These are phyloP conservation scores for Thalassia testudinum DNA, from an alignment of 116 monocot genomes.

Conservation along the genomic window DNA sequence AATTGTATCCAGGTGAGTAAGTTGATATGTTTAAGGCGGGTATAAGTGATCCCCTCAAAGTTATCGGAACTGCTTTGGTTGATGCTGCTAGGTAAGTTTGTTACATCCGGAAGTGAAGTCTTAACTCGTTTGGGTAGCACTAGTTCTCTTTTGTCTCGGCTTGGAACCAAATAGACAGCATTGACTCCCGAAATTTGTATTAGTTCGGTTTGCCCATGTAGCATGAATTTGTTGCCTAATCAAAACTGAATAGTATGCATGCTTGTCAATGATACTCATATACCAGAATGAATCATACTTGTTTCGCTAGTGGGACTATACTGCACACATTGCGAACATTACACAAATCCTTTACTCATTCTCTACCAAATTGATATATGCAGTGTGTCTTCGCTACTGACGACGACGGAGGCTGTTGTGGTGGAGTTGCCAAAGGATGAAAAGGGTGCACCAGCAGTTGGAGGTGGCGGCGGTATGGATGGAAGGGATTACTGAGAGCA, in stretches of 20 bases:
- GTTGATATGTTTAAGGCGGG: constrained; percentile 67
- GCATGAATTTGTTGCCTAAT: not conserved
- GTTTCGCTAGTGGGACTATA: too few relatives aligned
- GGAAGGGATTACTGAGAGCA: too few relatives aligned
- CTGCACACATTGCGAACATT: too few relatives aligned
- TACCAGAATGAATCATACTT: not conserved
- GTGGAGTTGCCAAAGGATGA: constrained; percentile 51
- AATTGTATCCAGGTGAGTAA: constrained; percentile 30
- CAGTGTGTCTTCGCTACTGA: constrained; percentile 61
- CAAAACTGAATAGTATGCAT: not conserved
- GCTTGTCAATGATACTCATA: too few relatives aligned
- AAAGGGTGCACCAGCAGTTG: constrained; percentile 34
- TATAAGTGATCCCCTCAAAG: constrained; percentile 73
- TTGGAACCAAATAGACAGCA: not conserved
- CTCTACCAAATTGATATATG: constrained; percentile 1
- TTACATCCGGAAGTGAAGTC: not conserved
- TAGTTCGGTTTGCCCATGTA: too few relatives aligned
- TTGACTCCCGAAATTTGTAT: not conserved
- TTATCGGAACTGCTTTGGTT: constrained; percentile 66
- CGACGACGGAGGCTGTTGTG: constrained; percentile 55
- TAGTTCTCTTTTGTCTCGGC: too few relatives aligned
- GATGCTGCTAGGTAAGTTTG: constrained; percentile 54
- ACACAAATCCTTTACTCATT: too few relatives aligned
- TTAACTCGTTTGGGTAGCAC: too few relatives aligned
- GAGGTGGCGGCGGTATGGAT: constrained; percentile 55